phyloP scores from a whole-genome alignment of 345 rosid genomes.

The Salix exigua region DNA sequence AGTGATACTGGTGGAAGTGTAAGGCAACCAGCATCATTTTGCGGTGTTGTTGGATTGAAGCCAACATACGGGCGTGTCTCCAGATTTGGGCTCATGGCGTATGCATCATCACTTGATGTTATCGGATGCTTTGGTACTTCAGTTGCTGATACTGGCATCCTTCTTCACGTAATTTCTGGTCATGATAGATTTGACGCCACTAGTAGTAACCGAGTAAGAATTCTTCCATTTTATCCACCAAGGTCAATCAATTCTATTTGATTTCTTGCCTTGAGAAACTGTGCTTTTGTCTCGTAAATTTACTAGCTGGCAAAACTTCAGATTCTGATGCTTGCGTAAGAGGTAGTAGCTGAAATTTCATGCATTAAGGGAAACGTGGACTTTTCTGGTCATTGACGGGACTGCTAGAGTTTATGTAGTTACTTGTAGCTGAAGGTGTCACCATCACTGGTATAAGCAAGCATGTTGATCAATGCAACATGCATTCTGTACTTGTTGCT shows the following conservation, averaged over 20 bases:
- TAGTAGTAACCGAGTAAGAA: slow-evolving; percentile 67
- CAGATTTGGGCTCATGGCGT: slow-evolving; percentile 90
- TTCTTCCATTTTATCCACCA: background rate
- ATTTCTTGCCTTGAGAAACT: background rate
- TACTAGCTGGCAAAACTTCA: background rate
- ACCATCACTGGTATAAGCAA: background rate
- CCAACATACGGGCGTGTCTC: slow-evolving; percentile 96
- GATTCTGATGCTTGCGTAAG: background rate
- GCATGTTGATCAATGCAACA: background rate
- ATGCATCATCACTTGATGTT: slow-evolving; percentile 89
- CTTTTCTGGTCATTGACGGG: background rate
- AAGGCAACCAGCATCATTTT: slow-evolving; percentile 92
- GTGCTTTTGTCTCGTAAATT: background rate
- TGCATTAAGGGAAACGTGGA: background rate
- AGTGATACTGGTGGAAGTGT: slow-evolving; percentile 99
- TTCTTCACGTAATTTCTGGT: slow-evolving; percentile 81
- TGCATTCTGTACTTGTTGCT: background rate
- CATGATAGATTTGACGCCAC: slow-evolving; percentile 78
- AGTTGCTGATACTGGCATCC: slow-evolving; percentile 80
- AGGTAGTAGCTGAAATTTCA: background rate
- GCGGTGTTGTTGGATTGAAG: slow-evolving; percentile 93
- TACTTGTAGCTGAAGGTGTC: background rate
- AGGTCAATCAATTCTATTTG: background rate
- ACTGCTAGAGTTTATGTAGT: background rate
- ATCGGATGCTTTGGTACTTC: slow-evolving; percentile 87